phyloP scores from a whole-genome alignment of 345 rosid species.

The Lepidium aucheri region DNA sequence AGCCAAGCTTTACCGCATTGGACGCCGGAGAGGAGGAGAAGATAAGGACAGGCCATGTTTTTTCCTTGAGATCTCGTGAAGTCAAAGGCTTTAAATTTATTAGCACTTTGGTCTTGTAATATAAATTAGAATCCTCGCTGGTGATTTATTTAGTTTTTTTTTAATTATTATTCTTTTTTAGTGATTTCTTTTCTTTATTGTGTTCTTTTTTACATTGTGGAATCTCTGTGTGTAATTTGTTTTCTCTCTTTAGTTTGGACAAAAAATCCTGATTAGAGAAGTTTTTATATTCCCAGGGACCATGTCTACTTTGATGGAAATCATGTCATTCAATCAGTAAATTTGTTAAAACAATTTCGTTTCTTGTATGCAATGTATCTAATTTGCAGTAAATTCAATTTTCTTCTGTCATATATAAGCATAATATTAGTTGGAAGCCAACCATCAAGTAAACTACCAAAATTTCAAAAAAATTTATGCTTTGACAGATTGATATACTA shows the following conservation, averaged over 20 bases:
- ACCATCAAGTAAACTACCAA: too few relatives aligned
- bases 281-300: slow-evolving; percentile 25
- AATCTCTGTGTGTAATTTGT: slow-evolving; percentile 21
- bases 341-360: background rate
- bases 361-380: background rate
- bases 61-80: slow-evolving; percentile 11
- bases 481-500: too few relatives aligned
- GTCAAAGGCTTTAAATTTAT: slow-evolving; percentile 24
- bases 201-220: slow-evolving; percentile 5
- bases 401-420: background rate
- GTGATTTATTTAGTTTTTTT: slow-evolving; percentile 4
- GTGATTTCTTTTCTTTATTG: background rate
- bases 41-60: slow-evolving; percentile 15
- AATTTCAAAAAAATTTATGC: too few relatives aligned
- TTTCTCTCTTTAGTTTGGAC: slow-evolving; percentile 21
- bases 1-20: slow-evolving; percentile 73
- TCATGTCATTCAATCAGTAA: background rate
- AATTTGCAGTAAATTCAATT: background rate
- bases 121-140: slow-evolving; percentile 19
- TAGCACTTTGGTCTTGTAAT: slow-evolving; percentile 26
- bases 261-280: slow-evolving; percentile 13
- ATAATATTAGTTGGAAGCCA: background rate
- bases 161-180: background rate
- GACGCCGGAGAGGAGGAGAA: slow-evolving; percentile 61
- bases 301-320: slow-evolving; percentile 18